Evolutionary conservation across 1,284 basidiomycete genomes (phyloP).

Genomic region (Trametes pubescens): DNA sequence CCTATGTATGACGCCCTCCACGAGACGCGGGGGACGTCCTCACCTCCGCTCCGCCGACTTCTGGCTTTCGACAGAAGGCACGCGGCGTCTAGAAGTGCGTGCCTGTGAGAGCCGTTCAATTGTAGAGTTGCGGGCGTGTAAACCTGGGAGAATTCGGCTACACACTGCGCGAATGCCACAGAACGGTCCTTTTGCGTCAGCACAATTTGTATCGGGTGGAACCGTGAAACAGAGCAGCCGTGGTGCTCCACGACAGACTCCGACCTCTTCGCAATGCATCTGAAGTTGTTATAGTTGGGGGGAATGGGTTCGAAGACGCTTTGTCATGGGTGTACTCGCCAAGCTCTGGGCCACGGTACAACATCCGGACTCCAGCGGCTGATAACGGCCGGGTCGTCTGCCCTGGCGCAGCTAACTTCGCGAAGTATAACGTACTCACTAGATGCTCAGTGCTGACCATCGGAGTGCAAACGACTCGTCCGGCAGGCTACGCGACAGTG

Average conservation of each 20-base stretch:
- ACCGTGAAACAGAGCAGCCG: too few species aligned
- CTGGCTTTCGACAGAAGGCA: constrained; percentile 4
- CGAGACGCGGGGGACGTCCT: background rate
- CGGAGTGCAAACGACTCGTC: background rate
- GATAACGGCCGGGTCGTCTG: background rate
- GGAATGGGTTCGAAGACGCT: background rate
- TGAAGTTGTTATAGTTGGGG: background rate
- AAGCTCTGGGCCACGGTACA: background rate
- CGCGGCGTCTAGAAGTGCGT: background rate
- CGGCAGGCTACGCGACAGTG: constrained; percentile 7
- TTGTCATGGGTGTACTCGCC: background rate
- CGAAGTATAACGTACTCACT: background rate
- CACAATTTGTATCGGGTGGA: too few species aligned
- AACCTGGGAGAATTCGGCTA: background rate
- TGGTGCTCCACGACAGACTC: too few species aligned
- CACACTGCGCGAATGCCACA: background rate
- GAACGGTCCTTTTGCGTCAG: background rate
- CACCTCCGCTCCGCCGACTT: constrained; percentile 8
- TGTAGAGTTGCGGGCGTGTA: background rate
- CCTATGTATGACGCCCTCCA: background rate
- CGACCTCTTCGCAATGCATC: background rate
- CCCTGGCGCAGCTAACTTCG: background rate
- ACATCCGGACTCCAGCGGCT: background rate
- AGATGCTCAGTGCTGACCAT: background rate
- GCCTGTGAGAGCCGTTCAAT: constrained; percentile 6